Base-by-base conservation (phyloP, 2,329 filamentous ascomycete genomes). In the Fusarium sp. region DNA sequence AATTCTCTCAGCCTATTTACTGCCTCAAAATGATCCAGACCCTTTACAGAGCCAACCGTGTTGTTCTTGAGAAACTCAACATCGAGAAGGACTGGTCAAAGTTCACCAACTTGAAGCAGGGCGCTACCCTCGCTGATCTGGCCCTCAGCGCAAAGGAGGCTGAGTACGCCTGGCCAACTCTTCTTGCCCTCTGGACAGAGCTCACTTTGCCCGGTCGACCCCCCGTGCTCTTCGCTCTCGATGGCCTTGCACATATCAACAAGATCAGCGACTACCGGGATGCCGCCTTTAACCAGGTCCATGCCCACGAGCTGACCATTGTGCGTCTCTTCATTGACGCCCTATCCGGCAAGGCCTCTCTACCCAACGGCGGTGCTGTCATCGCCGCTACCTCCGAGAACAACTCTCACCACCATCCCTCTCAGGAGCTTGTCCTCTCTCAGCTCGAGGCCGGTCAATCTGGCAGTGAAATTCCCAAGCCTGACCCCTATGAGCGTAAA, bases 211-310 rank as follows among this genome's bases (percentile, higher is more conserved):
- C 81, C 19, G 79, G 82, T 30, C 83, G 84, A 2, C 82, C 82
- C 6, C 85, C 84, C 17, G 83, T 97, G 60, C 83, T 98, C 49
- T 85, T 97, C 71, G 82, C 89, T 43, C 81, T 96, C 50, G 96
- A 99, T 76, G 90, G 90, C 52, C 83, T 98, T 35, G 85, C 88
- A 55, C 92, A 96, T 81, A 87, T 94, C 79, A 97, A 97, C 92
- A 86, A 85, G 70, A 76, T 88, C 37, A 93, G 90, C 66, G 88
- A 87, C 44, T 99, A 98, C 83, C 87, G 90, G 68, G 87, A 87
- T 66, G 83, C 90, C 3, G 83, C 91, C 23, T 91, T 88, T 73
- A 86, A 92, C 65, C 84, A 84, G 15, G 91, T 99, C 67, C 96
- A 99, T 82, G 86, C 94, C 27, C 93, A 97, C 79, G 92, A 98